Evolutionary conservation across 129 eudicot genomes (phyloP).

Genomic region (Flaveria bidentis): DNA sequence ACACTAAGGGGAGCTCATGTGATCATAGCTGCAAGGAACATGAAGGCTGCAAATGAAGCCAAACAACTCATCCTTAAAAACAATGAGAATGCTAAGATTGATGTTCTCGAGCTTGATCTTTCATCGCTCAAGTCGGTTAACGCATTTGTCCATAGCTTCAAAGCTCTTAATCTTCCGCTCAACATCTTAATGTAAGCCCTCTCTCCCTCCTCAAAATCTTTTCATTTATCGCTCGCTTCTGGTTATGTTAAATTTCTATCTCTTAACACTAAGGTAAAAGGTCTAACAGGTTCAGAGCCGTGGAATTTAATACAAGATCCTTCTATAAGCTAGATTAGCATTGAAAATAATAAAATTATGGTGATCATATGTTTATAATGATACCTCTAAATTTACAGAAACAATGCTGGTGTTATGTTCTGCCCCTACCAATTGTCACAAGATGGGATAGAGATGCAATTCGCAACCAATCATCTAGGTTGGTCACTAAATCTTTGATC

Average conservation of each 20-base stretch:
- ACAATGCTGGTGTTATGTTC: slow-evolving; percentile 95
- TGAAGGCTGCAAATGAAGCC: slow-evolving; percentile 76
- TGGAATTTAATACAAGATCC: not conserved
- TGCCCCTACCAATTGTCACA: slow-evolving; percentile 77
- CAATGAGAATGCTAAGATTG: slow-evolving; percentile 52
- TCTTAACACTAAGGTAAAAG: not conserved
- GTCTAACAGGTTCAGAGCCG: not conserved
- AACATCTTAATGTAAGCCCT: slow-evolving; percentile 72
- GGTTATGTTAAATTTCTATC: not conserved
- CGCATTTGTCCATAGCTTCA: slow-evolving; percentile 58
- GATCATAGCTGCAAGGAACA: slow-evolving; percentile 75
- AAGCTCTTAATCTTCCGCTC: slow-evolving; percentile 74
- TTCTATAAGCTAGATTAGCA: not conserved
- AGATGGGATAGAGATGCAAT: slow-evolving; percentile 87
- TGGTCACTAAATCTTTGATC: slow-evolving; percentile 7
- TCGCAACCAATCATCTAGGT: slow-evolving; percentile 92
- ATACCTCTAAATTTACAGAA: slow-evolving; percentile 48
- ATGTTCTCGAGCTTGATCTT: slow-evolving; percentile 78
- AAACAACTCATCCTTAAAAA: slow-evolving; percentile 53
- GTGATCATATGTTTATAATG: not conserved
- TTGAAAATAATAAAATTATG: not conserved
- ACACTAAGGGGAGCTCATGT: slow-evolving; percentile 80
- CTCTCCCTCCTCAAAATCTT: not conserved
- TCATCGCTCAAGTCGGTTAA: slow-evolving; percentile 60
- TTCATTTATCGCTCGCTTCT: not conserved